These are phyloP conservation scores for Trichoderma endophyticum DNA, from an alignment of 2,329 filamentous ascomycete species.

Conservation along the genomic window DNA sequence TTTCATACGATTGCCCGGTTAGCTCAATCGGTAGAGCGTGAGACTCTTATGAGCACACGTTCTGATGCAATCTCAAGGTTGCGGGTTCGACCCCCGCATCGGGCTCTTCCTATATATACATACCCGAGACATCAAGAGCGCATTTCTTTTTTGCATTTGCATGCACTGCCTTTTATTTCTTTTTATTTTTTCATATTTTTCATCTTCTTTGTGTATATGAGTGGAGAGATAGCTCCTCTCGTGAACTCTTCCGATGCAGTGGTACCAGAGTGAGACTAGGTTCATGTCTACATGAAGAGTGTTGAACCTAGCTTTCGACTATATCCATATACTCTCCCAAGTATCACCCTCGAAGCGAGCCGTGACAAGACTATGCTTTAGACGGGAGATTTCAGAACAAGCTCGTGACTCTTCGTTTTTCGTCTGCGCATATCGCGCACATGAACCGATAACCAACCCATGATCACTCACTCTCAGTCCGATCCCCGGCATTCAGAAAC, in stretches of 20 bases:
- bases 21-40: conserved; percentile 60
- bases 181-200: too few relatives aligned
- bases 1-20: conserved; percentile 30
- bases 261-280: background rate
- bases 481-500: background rate
- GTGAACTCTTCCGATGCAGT: too few relatives aligned
- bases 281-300: too few relatives aligned
- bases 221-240: background rate
- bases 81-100: conserved; percentile 51
- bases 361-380: background rate
- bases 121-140: background rate
- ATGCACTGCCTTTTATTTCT: background rate
- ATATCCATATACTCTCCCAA: background rate
- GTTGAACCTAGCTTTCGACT: too few relatives aligned
- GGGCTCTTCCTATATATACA: conserved; percentile 37
- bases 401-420: background rate
- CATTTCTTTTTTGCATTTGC: background rate
- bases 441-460: background rate
- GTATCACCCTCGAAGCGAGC: background rate
- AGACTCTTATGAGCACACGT: conserved; percentile 54
- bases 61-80: conserved; percentile 47
- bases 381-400: background rate
- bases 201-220: background rate
- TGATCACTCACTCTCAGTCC: background rate
- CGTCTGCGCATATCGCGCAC: background rate